Evolutionary conservation across 2,329 filamentous ascomycete genomes (phyloP).

Genomic region (Furcasterigmium sp.): DNA sequence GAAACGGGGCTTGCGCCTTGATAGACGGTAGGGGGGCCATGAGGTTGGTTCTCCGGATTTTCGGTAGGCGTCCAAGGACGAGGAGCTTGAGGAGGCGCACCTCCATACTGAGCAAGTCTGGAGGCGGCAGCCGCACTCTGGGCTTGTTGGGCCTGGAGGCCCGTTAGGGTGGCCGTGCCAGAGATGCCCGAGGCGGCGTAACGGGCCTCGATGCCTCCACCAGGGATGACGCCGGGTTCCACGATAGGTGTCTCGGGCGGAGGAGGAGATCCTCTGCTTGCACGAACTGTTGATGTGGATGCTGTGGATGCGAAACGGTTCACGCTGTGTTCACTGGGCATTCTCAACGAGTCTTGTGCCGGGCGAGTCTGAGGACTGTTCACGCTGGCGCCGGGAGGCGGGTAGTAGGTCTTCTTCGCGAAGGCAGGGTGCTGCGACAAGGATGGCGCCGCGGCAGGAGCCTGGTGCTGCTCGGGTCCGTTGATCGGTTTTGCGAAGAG

Average conservation of each 20-base stretch:
- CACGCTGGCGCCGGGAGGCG: conserved; percentile 42
- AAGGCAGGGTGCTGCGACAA: conserved; percentile 41
- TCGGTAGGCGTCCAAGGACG: conserved; percentile 96
- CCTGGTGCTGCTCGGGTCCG: conserved; percentile 36
- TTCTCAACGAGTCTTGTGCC: conserved; percentile 23
- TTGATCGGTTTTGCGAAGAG: conserved; percentile 66
- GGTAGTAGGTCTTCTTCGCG: conserved; percentile 55
- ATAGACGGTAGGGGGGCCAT: conserved; percentile 87
- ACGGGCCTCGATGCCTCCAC: conserved; percentile 81
- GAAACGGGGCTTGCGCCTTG: conserved; percentile 74
- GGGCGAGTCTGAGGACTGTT: conserved; percentile 16
- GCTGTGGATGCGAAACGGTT: conserved; percentile 73
- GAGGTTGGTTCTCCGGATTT: conserved; percentile 75
- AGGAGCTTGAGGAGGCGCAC: conserved; percentile 37
- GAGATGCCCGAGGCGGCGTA: conserved; percentile 91
- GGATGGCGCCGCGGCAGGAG: conserved; percentile 26
- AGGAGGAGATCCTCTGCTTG: conserved; percentile 86
- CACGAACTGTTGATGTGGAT: conserved; percentile 87
- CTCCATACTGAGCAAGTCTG: conserved; percentile 71
- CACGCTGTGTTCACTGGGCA: conserved; percentile 43
- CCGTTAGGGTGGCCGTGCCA: conserved; percentile 75
- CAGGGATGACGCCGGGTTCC: conserved; percentile 63
- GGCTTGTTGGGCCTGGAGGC: conserved; percentile 53
- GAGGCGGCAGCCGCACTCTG: conserved; percentile 79
- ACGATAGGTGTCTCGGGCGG: conserved; percentile 88